Evolutionary conservation across 1,139 yeast species (phyloP), one percentile per base, ranked within the genome.

Genomic region (Suhomyces bolitotheri): DNA sequence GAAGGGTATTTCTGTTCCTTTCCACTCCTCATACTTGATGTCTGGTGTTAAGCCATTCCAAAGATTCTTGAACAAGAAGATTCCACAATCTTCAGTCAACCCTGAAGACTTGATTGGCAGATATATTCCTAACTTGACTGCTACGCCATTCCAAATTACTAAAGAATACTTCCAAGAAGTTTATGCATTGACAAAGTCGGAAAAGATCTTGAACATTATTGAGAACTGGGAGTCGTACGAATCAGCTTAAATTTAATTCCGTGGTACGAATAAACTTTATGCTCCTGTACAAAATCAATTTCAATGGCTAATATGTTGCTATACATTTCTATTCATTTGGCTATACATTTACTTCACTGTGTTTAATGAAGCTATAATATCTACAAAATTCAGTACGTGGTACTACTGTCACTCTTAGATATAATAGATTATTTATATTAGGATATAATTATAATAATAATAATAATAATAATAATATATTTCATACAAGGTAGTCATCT

Each of bases 21-120:
- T 92, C 97, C 98, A 94, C 70, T 89, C 97, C 27, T 84, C 96
- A 22, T 92, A 94, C 73, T 78, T 92, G 72, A 85, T 92, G 77
- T 86, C 94, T 44, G 99, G 99, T 68, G 99, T 92, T 46, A 90
- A 89, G 69, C 98, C 98, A 54, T 92, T 92, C 89, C 90, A 92
- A 76, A 85, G 92, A 71, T 94, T 92, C 81, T 77, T 92, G 71
- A 82, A 83, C 62, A 92, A 89, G 83, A 92, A 92, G 80, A 86
- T 92, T 58, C 86, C 96, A 49, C 87, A 85, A 72, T 86, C 88
- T 50, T 95, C 96, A 34, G 94, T 92, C 50, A 90, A 92, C 71
- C 96, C 96, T 44, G 85, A 92, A 46, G 88, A 88, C 62, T 78
- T 92, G 69, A 81, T 88, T 55, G 90, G 90, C 60, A 90, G 89